These are phyloP conservation scores for Casaregolazyma suthepensis DNA, from an alignment of 1,139 yeast genomes.

Conservation along the genomic window DNA sequence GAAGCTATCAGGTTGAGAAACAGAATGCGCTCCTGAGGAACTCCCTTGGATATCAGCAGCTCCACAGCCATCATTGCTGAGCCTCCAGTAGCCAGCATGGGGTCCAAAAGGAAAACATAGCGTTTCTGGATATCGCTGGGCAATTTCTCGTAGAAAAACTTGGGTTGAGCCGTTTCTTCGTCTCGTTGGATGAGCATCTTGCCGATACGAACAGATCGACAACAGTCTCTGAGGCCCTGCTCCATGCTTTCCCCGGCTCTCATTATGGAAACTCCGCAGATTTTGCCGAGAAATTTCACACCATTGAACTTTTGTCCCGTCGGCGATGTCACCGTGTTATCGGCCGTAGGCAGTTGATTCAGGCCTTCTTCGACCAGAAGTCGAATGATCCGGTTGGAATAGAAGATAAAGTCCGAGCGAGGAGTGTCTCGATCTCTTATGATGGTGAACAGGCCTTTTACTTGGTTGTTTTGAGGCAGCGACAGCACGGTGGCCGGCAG, in stretches of 20 bases:
- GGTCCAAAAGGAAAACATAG: constrained; percentile 85
- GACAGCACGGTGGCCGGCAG: neutral
- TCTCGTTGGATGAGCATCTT: constrained; percentile 95
- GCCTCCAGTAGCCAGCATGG: constrained; percentile 98
- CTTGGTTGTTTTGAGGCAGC: constrained; percentile 7
- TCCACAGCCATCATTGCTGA: constrained; percentile 97
- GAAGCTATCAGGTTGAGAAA: constrained; percentile 88
- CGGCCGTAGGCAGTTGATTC: constrained; percentile 81
- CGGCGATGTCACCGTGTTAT: constrained; percentile 63
- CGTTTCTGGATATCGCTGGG: constrained; percentile 88
- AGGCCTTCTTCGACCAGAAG: constrained; percentile 90
- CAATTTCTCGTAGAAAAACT: constrained; percentile 74
- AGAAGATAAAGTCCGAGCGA: constrained; percentile 90
- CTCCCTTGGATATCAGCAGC: constrained; percentile 80
- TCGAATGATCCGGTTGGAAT: constrained; percentile 89
- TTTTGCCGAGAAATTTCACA: constrained; percentile 79
- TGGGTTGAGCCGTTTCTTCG: constrained; percentile 70
- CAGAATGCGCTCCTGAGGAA: constrained; percentile 75
- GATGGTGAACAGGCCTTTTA: constrained; percentile 33
- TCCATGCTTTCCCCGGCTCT: constrained; percentile 99
- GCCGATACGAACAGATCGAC: constrained; percentile 92
- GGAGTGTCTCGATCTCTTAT: constrained; percentile 74
- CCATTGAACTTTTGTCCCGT: constrained; percentile 71
- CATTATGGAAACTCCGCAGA: constrained; percentile 95
- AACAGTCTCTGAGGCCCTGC: constrained; percentile 93